Evolutionary conservation across 2,329 filamentous ascomycete species (phyloP), one percentile per base, ranked within the genome.

Genomic region (Parascedosporium putredinis): DNA sequence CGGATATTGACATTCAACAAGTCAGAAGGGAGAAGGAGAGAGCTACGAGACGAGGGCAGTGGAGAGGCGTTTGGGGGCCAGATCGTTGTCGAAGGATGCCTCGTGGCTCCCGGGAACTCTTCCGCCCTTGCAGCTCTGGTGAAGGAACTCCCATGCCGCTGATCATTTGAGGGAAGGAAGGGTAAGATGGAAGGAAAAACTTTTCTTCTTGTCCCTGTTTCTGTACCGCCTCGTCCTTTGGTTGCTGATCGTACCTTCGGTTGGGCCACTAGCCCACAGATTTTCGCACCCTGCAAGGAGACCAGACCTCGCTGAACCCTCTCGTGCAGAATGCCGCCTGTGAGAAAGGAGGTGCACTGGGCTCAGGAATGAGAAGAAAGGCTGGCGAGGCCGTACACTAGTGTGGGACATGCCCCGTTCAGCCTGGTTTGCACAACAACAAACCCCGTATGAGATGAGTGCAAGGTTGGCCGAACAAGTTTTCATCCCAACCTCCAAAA

Each of bases 61-160:
- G 23, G 12, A 34, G 8, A 8, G 2, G 10, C 31, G 42, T 40
- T 45, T 52, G 29, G 50, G 34, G 50, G 44, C 47, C 50, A 36
- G 50, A 52, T 54, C 27, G 54, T 43, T n/a, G 51, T 56, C 55
- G 53, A 54, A 49, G 54, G 46, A 51, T 43, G 14, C 43, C 58
- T 59, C 56, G 52, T 59, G 59, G 59, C 56, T 51, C 62, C 62
- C 60, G 62, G 60, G 60, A 64, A 31, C 57, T 22, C 36, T 57
- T 62, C 62, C 61, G 62, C 61, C 54, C 47, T 53, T 47, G 47
- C 52, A 56, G 51, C 50, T 45, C 23, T 18, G 36, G 38, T 44
- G 24, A 29, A 46, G 53, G 54, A 55, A 52, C 53, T 57, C 52
- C 54, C 45, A 49, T 54, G 52, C 55, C 20, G 38, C 38, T 24